Evolutionary conservation across 2,329 filamentous ascomycete species (phyloP), one percentile per base, ranked within the genome.

Genomic region (Zopfia rhizophila): DNA sequence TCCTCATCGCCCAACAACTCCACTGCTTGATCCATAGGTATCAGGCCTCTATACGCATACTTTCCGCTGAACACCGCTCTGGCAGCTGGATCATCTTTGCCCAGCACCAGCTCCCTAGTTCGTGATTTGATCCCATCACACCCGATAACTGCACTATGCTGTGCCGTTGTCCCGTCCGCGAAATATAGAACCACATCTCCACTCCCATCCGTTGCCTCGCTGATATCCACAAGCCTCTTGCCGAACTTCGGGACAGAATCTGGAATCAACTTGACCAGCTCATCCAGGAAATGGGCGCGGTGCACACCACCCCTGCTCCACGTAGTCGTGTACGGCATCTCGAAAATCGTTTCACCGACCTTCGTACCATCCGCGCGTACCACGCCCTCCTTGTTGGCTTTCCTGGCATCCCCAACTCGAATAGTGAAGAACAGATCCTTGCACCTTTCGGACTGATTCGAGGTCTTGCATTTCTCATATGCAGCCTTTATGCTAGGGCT

Each of bases 101-200:
- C 82, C 6, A 86, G 69, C 13, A 88, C 60, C 39, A 81, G 70
- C 37, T 78, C 67, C 13, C 85, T 75, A 3, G 81, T 75, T 6
- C 74, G 72, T 0, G 82, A 85, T 61, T 83, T 84, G 61, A 88
- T 85, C 1, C 86, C 86, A 61, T 88, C 86, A 60, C 83, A 87
- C 8, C 82, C 85, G 47, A 88, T 77, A 1, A 84, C 80, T 2
- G 76, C 73, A 55, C 73, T 75, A 19, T 78, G 77, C 19, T 72
- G 61, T 2, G 71, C 78, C 1, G 62, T 68, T 0, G 68, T 75
- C 1, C 79, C 78, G 57, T 83, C 80, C 2, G 64, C 60, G 49
- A 83, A 78, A 11, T 65, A 60, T 13, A 76, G 51, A 3, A 65
- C 57, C n/a, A 75, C 65, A 25, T 68, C 60, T 7, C 64, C 63